Evolutionary conservation across 2,329 filamentous ascomycete species (phyloP).

Genomic region (Aspergillus phoenicis): DNA sequence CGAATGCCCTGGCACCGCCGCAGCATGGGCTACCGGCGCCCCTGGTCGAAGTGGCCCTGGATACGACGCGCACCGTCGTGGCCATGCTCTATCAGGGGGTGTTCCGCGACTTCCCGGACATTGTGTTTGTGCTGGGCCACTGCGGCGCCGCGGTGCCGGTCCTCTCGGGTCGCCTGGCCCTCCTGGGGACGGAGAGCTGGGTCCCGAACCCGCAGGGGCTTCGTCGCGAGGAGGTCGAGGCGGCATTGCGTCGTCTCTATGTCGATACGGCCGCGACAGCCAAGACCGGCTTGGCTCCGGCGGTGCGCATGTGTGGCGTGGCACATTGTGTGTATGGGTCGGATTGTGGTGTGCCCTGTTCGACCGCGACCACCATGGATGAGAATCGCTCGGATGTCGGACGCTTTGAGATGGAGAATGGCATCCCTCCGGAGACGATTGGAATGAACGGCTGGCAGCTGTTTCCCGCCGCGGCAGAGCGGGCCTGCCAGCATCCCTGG

Average conservation of each 20-base stretch:
- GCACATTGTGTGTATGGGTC: not conserved
- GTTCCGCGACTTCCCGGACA: not conserved
- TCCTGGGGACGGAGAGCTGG: not conserved
- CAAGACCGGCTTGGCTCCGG: not conserved
- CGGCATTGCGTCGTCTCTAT: not conserved
- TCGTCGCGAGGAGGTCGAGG: not conserved
- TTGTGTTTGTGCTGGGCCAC: not conserved
- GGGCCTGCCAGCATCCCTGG: not conserved
- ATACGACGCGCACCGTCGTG: not conserved
- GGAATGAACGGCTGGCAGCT: not conserved
- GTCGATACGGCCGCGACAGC: not conserved
- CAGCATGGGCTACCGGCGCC: not conserved
- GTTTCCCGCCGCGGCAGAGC: not conserved
- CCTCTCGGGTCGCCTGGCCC: not conserved
- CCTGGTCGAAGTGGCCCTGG: not conserved
- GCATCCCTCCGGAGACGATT: not conserved
- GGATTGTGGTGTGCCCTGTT: not conserved
- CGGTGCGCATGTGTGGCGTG: not conserved
- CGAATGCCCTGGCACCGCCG: not conserved
- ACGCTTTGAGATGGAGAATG: not conserved
- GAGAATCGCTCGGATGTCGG: not conserved
- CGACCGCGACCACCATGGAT: not conserved
- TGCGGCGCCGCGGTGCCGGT: not conserved
- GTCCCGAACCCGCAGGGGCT: not conserved
- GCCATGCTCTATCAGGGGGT: not conserved